Evolutionary conservation across 108 stramenopile species (phyloP), one percentile per base, ranked within the genome.

Genomic region (Pelagomonas calceolata): DNA sequence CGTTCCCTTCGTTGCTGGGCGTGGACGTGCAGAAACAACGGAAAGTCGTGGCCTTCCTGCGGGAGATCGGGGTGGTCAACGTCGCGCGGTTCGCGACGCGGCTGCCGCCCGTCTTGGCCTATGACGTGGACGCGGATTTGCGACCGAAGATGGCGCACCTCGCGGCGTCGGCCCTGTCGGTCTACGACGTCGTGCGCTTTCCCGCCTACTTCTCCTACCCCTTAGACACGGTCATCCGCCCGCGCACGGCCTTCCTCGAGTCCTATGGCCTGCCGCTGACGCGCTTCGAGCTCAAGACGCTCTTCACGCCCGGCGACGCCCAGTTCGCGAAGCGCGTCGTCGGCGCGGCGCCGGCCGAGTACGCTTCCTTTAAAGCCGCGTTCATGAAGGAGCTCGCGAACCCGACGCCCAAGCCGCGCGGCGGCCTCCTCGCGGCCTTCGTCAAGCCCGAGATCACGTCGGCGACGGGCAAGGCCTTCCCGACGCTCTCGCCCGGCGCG

Each of bases 171-270:
- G 73, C 74, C 0, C 76, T 76, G 30, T 71, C 74, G 70, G 76
- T 75, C 35, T 76, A 69, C 63, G 76, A 76, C 74, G 70, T 76
- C 31, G 70, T 76, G 36, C 73, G 72, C 4, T 76, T 76, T 30
- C 76, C 76, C 0, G 76, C 76, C n/a, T 76, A 71, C 74, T 75
- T 76, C 63, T 71, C 73, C 5, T 76, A 76, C 64, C 76, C 76
- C 9, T 74, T 76, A 0, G 73, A 74, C 15, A 36, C 68, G 36
- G 63, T 76, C 70, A 76, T 75, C 68, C 70, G 71, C 39, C 76
- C 76, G 9, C 68, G 76, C 35, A 76, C 76, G n/a, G 74, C 71
- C 70, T 76, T 76, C 70, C 76, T 76, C 32, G 36, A 32, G 69
- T 70, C 71, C 44, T 67, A 70, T n/a, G 63, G 76, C 36, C 68